Evolutionary conservation across 139 green algal genomes (phyloP), one percentile per base, ranked within the genome.

Genomic region (Chlamydomonas eustigma): DNA sequence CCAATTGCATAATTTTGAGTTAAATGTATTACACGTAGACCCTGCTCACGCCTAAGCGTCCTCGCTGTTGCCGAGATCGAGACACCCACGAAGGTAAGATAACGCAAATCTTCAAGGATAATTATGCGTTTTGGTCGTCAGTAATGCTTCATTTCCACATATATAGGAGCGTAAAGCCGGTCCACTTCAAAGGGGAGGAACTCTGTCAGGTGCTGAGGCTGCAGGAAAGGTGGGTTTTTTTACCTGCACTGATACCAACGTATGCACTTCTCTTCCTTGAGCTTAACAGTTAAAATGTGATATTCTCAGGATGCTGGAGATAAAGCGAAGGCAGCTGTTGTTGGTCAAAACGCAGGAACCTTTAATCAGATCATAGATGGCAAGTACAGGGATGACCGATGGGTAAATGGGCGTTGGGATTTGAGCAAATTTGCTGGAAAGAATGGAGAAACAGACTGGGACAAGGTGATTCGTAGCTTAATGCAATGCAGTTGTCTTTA

Each of bases 381-480:
- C 65, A 78, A 83, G n/a, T 97, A 95, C 81, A 50, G 44, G 34
- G 93, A 97, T 39, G 88, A 89, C 82, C 88, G 93, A 51, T 98
- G 93, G 93, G 81, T 87, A 1, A 70, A 85, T 8, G 93, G 93
- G 5, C 81, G 84, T 67, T 97, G 92, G 91, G 83, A 90, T 50
- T 58, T 93, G 35, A 79, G 68, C 63, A 67, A 91, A 75, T 94
- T 94, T 74, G 72, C 64, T 33, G 28, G 24, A 32, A 72, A 67
- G 0, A 39, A 64, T 0, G 80, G 80, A 37, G 77, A 85, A 67
- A 80, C 82, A 28, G 75, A 86, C 74, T 88, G 83, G 83, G 79
- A 88, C 70, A 77, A 72, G 74, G 83, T 81, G 63, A n/a, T n/a
- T n/a, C n/a, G n/a, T 30, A 63, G 24, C 18, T 30, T 30, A 30